phyloP scores from a whole-genome alignment of 2,329 filamentous ascomycete genomes.

The Endoconidiophora laricicola region DNA sequence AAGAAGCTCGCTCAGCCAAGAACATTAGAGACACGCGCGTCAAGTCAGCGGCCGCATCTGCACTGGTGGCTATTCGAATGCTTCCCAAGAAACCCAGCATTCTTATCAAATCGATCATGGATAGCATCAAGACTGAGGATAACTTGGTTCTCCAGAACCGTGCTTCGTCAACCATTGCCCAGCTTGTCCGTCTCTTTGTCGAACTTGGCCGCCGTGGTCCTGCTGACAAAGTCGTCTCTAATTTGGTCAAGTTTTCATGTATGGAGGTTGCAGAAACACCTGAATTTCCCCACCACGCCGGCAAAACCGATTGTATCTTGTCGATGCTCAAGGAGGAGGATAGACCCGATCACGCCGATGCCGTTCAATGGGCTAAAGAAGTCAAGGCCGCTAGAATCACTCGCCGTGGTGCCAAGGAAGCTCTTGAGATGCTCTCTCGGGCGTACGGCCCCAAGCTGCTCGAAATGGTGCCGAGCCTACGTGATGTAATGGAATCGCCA shows the following conservation, averaged over 20 bases:
- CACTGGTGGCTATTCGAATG: constrained; percentile 70
- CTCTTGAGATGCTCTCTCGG: constrained; percentile 68
- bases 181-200: constrained; percentile 74
- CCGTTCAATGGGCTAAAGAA: constrained; percentile 76
- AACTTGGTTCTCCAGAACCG: constrained; percentile 76
- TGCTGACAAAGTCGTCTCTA: constrained; percentile 89
- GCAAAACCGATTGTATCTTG: constrained; percentile 63
- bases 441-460: constrained; percentile 67
- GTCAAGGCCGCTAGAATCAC: constrained; percentile 80
- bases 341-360: constrained; percentile 78
- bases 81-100: constrained; percentile 86
- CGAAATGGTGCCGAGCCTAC: constrained; percentile 68
- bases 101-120: constrained; percentile 95
- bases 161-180: constrained; percentile 70
- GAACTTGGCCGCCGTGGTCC: constrained; percentile 63
- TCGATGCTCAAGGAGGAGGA: constrained; percentile 97
- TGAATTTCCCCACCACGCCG: constrained; percentile 73
- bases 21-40: constrained; percentile 72
- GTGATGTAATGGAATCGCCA: constrained; percentile 64
- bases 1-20: constrained; percentile 65
- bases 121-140: constrained; percentile 90
- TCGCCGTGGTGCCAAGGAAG: constrained; percentile 82
- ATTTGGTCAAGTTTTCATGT: constrained; percentile 92
- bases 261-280: constrained; percentile 96
- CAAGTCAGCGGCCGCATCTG: constrained; percentile 70